phyloP scores from a whole-genome alignment of 1,284 basidiomycete genomes.

The Boletus smithii region DNA sequence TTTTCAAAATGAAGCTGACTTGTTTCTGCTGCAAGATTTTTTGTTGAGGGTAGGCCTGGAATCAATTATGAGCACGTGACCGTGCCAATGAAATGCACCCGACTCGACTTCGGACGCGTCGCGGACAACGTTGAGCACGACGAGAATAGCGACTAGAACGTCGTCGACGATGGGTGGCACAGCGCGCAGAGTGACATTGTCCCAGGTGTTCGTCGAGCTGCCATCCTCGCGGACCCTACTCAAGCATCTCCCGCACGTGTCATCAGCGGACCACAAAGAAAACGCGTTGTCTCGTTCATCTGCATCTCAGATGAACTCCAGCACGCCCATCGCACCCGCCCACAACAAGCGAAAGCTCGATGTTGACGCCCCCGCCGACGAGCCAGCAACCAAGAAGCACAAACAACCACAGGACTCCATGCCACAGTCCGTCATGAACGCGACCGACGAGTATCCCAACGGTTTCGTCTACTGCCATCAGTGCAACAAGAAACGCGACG shows the following conservation, averaged over 20 bases:
- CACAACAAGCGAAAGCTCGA: slow-evolving; percentile 43
- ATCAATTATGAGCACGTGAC: slow-evolving; percentile 23
- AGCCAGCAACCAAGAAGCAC: slow-evolving; percentile 35
- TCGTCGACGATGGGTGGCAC: slow-evolving; percentile 22
- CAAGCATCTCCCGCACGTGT: slow-evolving; percentile 32
- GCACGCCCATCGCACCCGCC: slow-evolving; percentile 25
- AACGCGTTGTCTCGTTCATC: slow-evolving; percentile 49
- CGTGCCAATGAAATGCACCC: slow-evolving; percentile 26
- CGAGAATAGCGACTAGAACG: slow-evolving; percentile 7
- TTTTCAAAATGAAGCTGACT: neutral
- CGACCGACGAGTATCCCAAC: slow-evolving; percentile 34
- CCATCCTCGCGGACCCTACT: slow-evolving; percentile 39
- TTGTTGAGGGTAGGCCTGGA: slow-evolving; percentile 27
- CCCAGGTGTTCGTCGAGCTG: slow-evolving; percentile 57
- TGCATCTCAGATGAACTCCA: slow-evolving; percentile 31
- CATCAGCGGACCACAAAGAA: slow-evolving; percentile 45
- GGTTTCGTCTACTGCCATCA: slow-evolving; percentile 62
- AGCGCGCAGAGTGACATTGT: slow-evolving; percentile 31
- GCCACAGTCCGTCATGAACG: slow-evolving; percentile 12
- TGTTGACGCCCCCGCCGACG: slow-evolving; percentile 16
- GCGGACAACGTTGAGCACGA: slow-evolving; percentile 16
- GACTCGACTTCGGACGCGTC: slow-evolving; percentile 23
- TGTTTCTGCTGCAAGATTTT: slow-evolving; percentile 19
- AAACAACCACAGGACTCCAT: slow-evolving; percentile 19
- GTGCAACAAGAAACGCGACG: slow-evolving; percentile 58